Conservation (phyloP, 2,329 filamentous ascomycete genomes). For the Penicillium corylophilum region DNA sequence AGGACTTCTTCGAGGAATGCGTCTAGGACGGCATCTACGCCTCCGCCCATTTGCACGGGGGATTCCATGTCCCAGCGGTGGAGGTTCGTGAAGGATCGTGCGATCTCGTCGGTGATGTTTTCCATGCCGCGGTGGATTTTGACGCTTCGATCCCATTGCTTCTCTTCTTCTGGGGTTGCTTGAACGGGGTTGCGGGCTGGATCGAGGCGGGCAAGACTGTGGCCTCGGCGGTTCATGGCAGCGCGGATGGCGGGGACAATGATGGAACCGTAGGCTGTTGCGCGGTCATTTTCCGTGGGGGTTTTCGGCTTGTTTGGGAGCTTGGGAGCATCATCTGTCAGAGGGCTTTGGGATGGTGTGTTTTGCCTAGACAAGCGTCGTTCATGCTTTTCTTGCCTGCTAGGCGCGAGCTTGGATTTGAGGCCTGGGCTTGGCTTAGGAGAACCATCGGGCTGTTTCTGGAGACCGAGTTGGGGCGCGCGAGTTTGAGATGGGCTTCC, state of each 20-base stretch:
- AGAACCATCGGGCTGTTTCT: constrained; percentile 10
- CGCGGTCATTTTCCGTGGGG: constrained; percentile 11
- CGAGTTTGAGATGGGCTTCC: constrained; percentile 3
- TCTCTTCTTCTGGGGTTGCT: constrained; percentile 19
- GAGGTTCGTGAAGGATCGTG: constrained; percentile 81
- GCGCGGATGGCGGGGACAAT: constrained; percentile 91
- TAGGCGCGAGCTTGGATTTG: constrained; percentile 23
- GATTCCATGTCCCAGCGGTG: constrained; percentile 83
- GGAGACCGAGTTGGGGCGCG: constrained; percentile 1
- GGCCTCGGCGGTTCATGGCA: constrained; percentile 74
- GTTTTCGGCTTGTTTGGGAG: constrained; percentile 16
- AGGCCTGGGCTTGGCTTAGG: constrained; percentile 17
- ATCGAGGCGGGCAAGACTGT: constrained; percentile 51
- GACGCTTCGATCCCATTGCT: constrained; percentile 21
- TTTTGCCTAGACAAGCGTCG: background rate
- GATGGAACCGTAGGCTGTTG: constrained; percentile 49
- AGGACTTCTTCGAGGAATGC: constrained; percentile 91
- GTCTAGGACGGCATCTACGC: constrained; percentile 84
- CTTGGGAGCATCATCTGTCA: constrained; percentile 33
- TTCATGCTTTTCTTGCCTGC: constrained; percentile 12
- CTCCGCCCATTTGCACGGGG: constrained; percentile 90
- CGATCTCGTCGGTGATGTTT: constrained; percentile 72
- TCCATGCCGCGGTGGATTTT: constrained; percentile 22
- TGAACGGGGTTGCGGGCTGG: constrained; percentile 22
- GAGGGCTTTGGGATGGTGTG: constrained; percentile 24